Percentiles rank a stretch among this genome's conserved stretches.
These are phyloP conservation scores for Coemansia asiatica DNA, from an alignment of 192 early-diverging fungal genomes.

Conservation along the genomic window DNA sequence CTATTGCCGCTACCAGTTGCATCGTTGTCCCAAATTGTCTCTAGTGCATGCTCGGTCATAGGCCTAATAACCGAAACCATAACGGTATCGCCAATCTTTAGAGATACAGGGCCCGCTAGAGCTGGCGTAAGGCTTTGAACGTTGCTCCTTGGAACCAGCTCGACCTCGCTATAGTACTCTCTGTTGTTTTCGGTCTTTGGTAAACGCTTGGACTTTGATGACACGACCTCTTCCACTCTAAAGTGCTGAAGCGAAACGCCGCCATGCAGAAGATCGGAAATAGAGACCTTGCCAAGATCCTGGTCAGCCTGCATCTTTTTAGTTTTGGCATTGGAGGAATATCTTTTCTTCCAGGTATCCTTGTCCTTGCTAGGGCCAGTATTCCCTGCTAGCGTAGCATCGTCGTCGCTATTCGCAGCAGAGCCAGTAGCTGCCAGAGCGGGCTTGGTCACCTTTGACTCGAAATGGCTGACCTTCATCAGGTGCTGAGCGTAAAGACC, in stretches of 20 bases:
- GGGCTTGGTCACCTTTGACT: background rate
- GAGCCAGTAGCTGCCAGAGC: slow-evolving; percentile 2
- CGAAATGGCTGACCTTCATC: slow-evolving; percentile 33
- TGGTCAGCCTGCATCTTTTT: slow-evolving; percentile 13
- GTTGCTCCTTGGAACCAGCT: slow-evolving; percentile 17
- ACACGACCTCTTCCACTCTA: slow-evolving; percentile 1
- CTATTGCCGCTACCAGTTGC: slow-evolving; percentile 1
- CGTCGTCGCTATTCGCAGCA: background rate
- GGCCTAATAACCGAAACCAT: slow-evolving; percentile 19
- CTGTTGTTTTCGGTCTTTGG: slow-evolving; percentile 13
- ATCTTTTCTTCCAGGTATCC: slow-evolving; percentile 30
- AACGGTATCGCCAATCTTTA: slow-evolving; percentile 50
- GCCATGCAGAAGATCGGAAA: slow-evolving; percentile 23
- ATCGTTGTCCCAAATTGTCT: slow-evolving; percentile 23
- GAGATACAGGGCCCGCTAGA: slow-evolving; percentile 34
- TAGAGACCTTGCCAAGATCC: slow-evolving; percentile 30
- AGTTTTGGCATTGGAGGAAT: slow-evolving; percentile 20
- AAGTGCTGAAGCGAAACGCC: slow-evolving; percentile 18
- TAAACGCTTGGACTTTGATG: slow-evolving; percentile 4
- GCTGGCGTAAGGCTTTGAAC: slow-evolving; percentile 34
- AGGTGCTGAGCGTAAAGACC: slow-evolving; percentile 50
- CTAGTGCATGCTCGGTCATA: slow-evolving; percentile 12
- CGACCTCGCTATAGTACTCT: slow-evolving; percentile 19
- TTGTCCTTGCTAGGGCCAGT: background rate
- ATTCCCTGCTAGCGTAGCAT: background rate